A percentile compares a stretch with the other conserved stretches of the same genome.
phyloP scores from a whole-genome alignment of 805 yeast genomes.

The Teunomyces kruisii region DNA sequence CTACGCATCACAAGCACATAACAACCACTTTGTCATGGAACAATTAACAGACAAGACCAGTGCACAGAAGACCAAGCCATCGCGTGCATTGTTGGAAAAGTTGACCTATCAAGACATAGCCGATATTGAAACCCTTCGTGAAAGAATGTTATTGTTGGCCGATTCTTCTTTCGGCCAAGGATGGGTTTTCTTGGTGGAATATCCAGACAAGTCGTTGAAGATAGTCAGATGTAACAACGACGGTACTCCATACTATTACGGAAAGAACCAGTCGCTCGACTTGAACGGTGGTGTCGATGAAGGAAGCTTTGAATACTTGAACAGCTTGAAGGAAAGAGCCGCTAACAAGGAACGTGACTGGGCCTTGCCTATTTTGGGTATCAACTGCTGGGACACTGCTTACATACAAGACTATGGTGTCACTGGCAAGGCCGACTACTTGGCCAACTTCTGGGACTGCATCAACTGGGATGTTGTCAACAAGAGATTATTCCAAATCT shows the following conservation, averaged over 20 bases:
- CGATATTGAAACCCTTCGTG: constrained; percentile 50
- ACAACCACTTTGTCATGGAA: constrained; percentile 85
- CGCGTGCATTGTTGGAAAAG: constrained; percentile 38
- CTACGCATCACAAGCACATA: constrained; percentile 86
- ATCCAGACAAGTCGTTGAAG: constrained; percentile 55
- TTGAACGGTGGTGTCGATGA: constrained; percentile 68
- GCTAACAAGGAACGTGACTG: constrained; percentile 50
- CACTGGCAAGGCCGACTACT: constrained; percentile 66
- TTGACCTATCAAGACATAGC: constrained; percentile 32
- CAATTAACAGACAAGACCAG: constrained; percentile 44
- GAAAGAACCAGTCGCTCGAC: constrained; percentile 70
- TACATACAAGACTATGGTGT: constrained; percentile 83
- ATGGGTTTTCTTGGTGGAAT: constrained; percentile 73
- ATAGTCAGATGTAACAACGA: constrained; percentile 62
- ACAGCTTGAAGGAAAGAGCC: constrained; percentile 43
- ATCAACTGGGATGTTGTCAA: constrained; percentile 82
- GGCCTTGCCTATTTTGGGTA: constrained; percentile 71
- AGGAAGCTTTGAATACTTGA: constrained; percentile 50
- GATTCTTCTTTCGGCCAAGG: constrained; percentile 65
- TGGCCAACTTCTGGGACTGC: constrained; percentile 72
- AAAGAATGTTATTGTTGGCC: constrained; percentile 49
- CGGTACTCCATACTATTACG: constrained; percentile 74
- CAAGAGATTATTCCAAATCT: constrained; percentile 43
- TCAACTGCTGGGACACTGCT: constrained; percentile 90
- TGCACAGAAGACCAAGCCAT: constrained; percentile 36